phyloP scores from a whole-genome alignment of 2,329 filamentous ascomycete species.

The Anisogramma anomala region DNA sequence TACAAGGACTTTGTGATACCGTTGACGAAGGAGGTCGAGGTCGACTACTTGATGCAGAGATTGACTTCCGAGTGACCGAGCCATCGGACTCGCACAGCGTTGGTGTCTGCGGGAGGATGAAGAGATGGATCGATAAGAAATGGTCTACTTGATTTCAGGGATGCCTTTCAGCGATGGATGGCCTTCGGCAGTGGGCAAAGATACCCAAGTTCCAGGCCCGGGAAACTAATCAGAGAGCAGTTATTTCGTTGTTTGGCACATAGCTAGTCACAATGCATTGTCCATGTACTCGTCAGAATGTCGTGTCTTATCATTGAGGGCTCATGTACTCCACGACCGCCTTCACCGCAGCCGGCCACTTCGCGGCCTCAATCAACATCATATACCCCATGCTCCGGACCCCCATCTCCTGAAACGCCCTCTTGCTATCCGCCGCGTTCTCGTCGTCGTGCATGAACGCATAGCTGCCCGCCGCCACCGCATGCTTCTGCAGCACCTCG shows the following conservation, averaged over 20 bases:
- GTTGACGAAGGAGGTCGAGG: slow-evolving; percentile 94
- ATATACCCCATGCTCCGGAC: slow-evolving; percentile 74
- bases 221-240: background rate
- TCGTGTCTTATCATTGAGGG: slow-evolving; percentile 28
- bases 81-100: background rate
- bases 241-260: too few species aligned
- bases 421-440: slow-evolving; percentile 75
- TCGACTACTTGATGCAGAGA: slow-evolving; percentile 95
- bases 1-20: slow-evolving; percentile 92
- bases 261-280: too few species aligned
- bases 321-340: slow-evolving; percentile 64
- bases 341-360: slow-evolving; percentile 65
- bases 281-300: background rate
- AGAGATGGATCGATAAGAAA: background rate
- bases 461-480: slow-evolving; percentile 57
- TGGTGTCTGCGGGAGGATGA: background rate
- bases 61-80: slow-evolving; percentile 35
- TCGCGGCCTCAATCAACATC: slow-evolving; percentile 72
- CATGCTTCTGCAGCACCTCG: slow-evolving; percentile 71
- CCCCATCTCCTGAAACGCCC: slow-evolving; percentile 88
- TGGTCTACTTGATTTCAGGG: background rate
- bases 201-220: background rate
- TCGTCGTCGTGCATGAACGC: slow-evolving; percentile 74
- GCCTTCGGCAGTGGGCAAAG: background rate
- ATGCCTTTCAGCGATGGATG: background rate